phyloP scores from a whole-genome alignment of 108 stramenopile species.

The Nitzschia sp. region DNA sequence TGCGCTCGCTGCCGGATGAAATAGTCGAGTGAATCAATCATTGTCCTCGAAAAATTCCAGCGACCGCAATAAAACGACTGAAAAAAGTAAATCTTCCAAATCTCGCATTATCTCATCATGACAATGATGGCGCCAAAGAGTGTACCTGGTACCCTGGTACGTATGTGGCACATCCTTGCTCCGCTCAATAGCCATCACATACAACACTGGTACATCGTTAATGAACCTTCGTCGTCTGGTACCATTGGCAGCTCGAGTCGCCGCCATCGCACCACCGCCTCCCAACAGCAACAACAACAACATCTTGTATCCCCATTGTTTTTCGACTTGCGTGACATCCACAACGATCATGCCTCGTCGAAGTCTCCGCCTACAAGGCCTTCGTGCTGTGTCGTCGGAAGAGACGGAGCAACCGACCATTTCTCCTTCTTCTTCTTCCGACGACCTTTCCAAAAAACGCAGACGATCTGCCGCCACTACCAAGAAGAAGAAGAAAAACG shows the following conservation, averaged over 20 bases:
- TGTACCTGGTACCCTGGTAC: no score
- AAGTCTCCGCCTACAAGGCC: neutral
- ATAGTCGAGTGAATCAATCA: no score
- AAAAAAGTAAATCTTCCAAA: no score
- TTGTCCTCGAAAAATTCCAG: no score
- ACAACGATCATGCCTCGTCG: slow-evolving; percentile 3
- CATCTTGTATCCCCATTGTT: neutral
- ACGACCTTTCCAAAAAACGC: neutral
- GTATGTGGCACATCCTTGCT: no score
- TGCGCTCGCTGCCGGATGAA: no score
- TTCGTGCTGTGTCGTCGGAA: neutral
- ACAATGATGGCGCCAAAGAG: no score
- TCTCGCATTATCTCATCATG: no score
- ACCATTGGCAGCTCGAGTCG: neutral
- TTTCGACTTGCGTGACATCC: no score
- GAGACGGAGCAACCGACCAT: neutral
- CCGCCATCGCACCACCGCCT: neutral
- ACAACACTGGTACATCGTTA: no score
- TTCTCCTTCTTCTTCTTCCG: neutral
- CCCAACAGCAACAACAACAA: neutral
- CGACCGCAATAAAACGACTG: no score
- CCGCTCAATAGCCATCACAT: no score
- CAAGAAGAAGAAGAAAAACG: neutral
- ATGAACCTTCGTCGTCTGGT: neutral
- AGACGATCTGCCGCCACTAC: neutral